Percentiles rank a stretch among this genome's conserved stretches.
Evolutionary conservation across 192 early-diverging fungal genomes (phyloP).

Genomic region (Spizellomyces sp.): DNA sequence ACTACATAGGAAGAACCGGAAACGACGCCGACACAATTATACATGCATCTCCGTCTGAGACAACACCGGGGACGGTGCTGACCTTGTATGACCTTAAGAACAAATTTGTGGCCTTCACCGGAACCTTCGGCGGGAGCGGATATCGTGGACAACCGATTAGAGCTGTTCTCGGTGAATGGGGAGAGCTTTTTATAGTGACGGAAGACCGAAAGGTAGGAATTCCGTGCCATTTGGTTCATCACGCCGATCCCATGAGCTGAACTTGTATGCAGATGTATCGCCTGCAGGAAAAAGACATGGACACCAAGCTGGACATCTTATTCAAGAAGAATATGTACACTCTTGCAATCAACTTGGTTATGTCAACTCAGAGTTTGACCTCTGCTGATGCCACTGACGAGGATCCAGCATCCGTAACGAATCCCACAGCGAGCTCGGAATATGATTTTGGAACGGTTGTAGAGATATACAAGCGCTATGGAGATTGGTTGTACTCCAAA

Average conservation of each 20-base stretch:
- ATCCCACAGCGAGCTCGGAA: conserved; percentile 21
- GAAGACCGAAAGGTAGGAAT: conserved; percentile 65
- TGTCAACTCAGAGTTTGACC: background rate
- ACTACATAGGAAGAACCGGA: background rate
- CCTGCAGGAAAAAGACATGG: conserved; percentile 85
- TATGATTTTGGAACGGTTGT: conserved; percentile 82
- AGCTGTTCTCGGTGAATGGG: conserved; percentile 83
- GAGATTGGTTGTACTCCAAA: conserved; percentile 84
- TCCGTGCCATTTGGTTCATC: conserved; percentile 5
- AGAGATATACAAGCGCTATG: conserved; percentile 93
- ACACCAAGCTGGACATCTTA: conserved; percentile 83
- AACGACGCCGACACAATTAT: background rate
- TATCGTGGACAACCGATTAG: conserved; percentile 39
- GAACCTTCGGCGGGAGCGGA: conserved; percentile 58
- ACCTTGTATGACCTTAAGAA: conserved; percentile 90
- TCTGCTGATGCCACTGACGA: background rate
- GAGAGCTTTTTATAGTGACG: conserved; percentile 84
- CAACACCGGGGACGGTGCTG: conserved; percentile 46
- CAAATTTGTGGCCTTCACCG: conserved; percentile 89
- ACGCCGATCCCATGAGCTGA: background rate
- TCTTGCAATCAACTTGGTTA: conserved; percentile 83
- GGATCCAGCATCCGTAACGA: background rate
- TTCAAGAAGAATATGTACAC: conserved; percentile 90
- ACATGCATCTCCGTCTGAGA: conserved; percentile 14
- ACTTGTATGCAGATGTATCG: conserved; percentile 61